Percentiles rank a stretch among this genome's conserved stretches.
phyloP scores from a whole-genome alignment of 2,329 filamentous ascomycete species.

The Botrytis hyacinthi region DNA sequence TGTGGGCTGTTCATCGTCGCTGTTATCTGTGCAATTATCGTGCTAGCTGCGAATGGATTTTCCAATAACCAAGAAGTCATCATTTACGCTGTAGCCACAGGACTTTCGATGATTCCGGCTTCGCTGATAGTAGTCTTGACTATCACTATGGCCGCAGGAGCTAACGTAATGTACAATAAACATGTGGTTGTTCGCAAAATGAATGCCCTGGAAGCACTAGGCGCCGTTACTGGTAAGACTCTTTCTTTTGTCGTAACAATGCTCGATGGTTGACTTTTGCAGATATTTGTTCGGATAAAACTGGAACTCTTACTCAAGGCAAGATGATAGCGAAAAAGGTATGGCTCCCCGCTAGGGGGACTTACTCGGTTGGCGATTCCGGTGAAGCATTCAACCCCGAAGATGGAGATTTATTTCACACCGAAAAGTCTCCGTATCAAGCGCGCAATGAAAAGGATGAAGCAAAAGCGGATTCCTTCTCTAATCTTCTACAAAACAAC shows the following conservation, averaged over 20 bases:
- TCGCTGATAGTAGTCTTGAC: slow-evolving; percentile 64
- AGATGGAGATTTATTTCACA: slow-evolving; percentile 44
- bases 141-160: slow-evolving; percentile 64
- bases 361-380: slow-evolving; percentile 51
- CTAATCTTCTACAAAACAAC: slow-evolving; percentile 47
- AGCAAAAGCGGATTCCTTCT: background rate
- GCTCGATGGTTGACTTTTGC: slow-evolving; percentile 42
- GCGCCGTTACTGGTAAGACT: slow-evolving; percentile 55
- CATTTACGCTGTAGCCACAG: slow-evolving; percentile 61
- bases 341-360: slow-evolving; percentile 53
- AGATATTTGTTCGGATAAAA: slow-evolving; percentile 72
- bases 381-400: slow-evolving; percentile 52
- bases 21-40: slow-evolving; percentile 63
- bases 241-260: background rate
- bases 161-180: slow-evolving; percentile 55
- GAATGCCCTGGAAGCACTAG: slow-evolving; percentile 54
- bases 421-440: slow-evolving; percentile 35
- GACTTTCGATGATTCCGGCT: slow-evolving; percentile 60
- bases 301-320: slow-evolving; percentile 62
- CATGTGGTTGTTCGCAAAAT: slow-evolving; percentile 58
- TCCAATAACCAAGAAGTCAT: slow-evolving; percentile 53
- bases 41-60: slow-evolving; percentile 58
- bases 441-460: background rate
- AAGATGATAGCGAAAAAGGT: slow-evolving; percentile 50
- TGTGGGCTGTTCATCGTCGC: slow-evolving; percentile 61